Conservation (phyloP, 768 basidiomycete species). For the Boletus coccyginus region DNA sequence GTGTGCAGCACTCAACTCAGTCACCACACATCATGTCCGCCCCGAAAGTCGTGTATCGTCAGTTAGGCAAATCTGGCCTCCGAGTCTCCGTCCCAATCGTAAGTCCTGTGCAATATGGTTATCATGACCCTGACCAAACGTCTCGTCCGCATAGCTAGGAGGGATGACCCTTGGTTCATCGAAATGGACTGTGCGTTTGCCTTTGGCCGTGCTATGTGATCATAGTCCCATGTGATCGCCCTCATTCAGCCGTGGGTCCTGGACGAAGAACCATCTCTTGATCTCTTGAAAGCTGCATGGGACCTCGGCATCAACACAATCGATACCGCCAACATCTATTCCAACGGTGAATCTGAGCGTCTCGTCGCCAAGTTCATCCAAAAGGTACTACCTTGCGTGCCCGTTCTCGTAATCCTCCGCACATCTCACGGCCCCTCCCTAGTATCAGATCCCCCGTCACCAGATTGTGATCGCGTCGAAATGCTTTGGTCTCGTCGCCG, state of each 20-base stretch:
- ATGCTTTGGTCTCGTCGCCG: constrained; percentile 16
- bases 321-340: constrained; percentile 40
- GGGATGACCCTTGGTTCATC: constrained; percentile 28
- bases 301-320: constrained; percentile 39
- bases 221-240: background rate
- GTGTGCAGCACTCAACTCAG: too few relatives aligned
- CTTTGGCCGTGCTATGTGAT: background rate
- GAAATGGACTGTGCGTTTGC: constrained; percentile 25
- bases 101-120: constrained; percentile 1
- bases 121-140: background rate
- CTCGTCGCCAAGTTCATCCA: constrained; percentile 38
- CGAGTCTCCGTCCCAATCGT: constrained; percentile 35
- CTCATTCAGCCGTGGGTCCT: constrained; percentile 25
- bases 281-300: constrained; percentile 39
- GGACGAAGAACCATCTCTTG: constrained; percentile 27
- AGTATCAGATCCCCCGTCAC: constrained; percentile 34
- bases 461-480: constrained; percentile 34
- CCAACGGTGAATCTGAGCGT: constrained; percentile 36
- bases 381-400: constrained; percentile 18
- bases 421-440: too few relatives aligned
- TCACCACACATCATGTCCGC: background rate
- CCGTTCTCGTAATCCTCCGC: too few relatives aligned
- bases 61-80: constrained; percentile 25
- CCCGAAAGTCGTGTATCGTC: constrained; percentile 21
- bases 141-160: constrained; percentile 16